These are phyloP conservation scores for Macrolepiota fuliginosa DNA, from an alignment of 768 basidiomycete genomes.

Conservation along the genomic window DNA sequence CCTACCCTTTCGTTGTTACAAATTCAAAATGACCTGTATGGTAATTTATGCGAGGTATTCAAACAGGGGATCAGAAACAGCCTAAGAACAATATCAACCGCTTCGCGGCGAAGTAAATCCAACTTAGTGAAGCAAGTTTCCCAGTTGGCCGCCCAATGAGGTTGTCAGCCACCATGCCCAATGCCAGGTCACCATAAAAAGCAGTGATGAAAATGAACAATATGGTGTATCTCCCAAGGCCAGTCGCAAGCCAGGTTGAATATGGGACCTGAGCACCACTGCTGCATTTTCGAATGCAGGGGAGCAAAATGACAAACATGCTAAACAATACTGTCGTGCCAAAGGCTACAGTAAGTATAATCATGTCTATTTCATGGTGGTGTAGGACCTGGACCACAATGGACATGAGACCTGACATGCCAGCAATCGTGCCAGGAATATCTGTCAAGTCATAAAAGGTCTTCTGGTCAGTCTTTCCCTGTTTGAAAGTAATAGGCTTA, in stretches of 20 bases:
- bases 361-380: too few species aligned
- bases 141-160: not conserved
- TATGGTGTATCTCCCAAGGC: not conserved
- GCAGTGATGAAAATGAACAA: not conserved
- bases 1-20: too few species aligned
- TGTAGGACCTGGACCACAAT: constrained; percentile 23
- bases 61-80: too few species aligned
- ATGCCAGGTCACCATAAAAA: not conserved
- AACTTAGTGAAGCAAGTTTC: not conserved
- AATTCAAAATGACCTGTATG: too few species aligned
- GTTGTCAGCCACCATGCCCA: not conserved
- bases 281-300: too few species aligned
- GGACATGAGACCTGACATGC: constrained; percentile 29
- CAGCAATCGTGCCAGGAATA: constrained; percentile 29
- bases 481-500: too few species aligned
- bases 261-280: not conserved
- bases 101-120: not conserved
- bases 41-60: too few species aligned
- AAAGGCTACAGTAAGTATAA: too few species aligned
- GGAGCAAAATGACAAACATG: too few species aligned
- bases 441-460: too few species aligned
- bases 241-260: not conserved
- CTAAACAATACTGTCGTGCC: too few species aligned
- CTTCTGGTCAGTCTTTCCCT: too few species aligned
- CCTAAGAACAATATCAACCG: not conserved